Evolutionary conservation across 163 green algal genomes (phyloP).

Genomic region (Scenedesmus sp.): DNA sequence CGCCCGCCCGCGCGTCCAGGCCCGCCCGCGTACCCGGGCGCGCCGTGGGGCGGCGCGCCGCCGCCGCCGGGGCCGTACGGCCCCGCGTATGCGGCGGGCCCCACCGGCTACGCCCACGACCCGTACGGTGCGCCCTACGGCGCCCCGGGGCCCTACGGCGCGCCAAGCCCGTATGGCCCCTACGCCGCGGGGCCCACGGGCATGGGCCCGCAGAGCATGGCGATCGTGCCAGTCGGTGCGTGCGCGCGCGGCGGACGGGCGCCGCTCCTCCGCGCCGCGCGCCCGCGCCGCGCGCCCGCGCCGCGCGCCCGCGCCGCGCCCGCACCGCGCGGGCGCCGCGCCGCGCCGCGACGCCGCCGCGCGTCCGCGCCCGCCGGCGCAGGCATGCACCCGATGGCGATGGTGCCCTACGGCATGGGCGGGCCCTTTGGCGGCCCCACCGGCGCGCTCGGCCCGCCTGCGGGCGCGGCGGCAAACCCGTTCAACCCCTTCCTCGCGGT

Average conservation of each 20-base stretch:
- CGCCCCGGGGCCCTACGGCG: constrained; percentile 10
- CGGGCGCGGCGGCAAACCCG: constrained; percentile 16
- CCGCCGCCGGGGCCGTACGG: too few species aligned
- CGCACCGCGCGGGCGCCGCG: too few species aligned
- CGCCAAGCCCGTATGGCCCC: constrained; percentile 3
- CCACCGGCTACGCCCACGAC: not conserved
- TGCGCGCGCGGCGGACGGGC: too few species aligned
- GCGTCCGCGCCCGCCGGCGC: too few species aligned
- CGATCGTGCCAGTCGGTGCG: constrained; percentile 39
- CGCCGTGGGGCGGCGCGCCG: too few species aligned
- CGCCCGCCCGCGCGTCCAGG: too few species aligned
- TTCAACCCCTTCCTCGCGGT: constrained; percentile 45
- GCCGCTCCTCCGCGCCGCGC: too few species aligned
- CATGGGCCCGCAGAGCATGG: constrained; percentile 38
- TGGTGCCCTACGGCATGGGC: constrained; percentile 41
- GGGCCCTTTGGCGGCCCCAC: constrained; percentile 18
- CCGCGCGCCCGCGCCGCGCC: too few species aligned
- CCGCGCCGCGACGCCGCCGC: too few species aligned
- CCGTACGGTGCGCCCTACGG: not conserved
- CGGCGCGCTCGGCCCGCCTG: not conserved
- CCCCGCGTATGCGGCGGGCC: not conserved
- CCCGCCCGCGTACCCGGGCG: too few species aligned
- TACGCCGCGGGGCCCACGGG: constrained; percentile 28
- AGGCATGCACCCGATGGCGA: too few species aligned
- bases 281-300: too few species aligned